Percentiles rank a stretch among this genome's conserved stretches.
These are phyloP conservation scores for Lactifluus pinguis DNA, from an alignment of 768 basidiomycete species.

Conservation along the genomic window DNA sequence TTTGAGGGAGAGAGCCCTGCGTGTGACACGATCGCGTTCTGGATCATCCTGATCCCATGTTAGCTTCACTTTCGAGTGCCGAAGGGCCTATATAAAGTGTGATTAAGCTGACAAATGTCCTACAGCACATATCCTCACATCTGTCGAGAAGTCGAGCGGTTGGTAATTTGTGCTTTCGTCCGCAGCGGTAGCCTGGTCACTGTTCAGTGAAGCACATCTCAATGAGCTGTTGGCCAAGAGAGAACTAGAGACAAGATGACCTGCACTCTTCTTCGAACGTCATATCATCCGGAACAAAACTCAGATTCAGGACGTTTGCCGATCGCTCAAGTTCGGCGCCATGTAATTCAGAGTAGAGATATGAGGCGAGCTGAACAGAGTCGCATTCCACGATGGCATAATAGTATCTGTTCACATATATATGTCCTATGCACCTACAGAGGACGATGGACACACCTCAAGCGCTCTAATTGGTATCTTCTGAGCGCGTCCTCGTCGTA, in stretches of 20 bases:
- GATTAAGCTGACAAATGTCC: not conserved
- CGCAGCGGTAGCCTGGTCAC: constrained; percentile 71
- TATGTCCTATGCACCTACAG: not conserved
- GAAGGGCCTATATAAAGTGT: constrained; percentile 67
- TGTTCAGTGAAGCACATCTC: constrained; percentile 25
- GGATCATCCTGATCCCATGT: constrained; percentile 99
- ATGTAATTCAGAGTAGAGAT: constrained; percentile 80
- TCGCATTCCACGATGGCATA: constrained; percentile 93
- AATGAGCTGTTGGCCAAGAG: not conserved
- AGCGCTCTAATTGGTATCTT: constrained; percentile 85
- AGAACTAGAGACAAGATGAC: constrained; percentile 31
- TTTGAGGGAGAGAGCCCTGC: constrained; percentile 66
- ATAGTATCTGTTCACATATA: constrained; percentile 57
- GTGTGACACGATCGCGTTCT: constrained; percentile 70
- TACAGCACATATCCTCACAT: constrained; percentile 45
- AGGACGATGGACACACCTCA: constrained; percentile 50
- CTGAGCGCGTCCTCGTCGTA: constrained; percentile 84
- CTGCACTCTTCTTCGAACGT: constrained; percentile 67
- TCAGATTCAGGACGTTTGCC: constrained; percentile 91
- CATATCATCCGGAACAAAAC: constrained; percentile 89
- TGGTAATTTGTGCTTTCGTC: constrained; percentile 53
- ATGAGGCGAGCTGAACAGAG: constrained; percentile 60
- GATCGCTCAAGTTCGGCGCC: constrained; percentile 95
- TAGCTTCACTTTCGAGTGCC: constrained; percentile 95
- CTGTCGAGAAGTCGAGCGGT: constrained; percentile 84